Evolutionary conservation across 305 asterid species (phyloP).

Genomic region (Fraxinus nigra): DNA sequence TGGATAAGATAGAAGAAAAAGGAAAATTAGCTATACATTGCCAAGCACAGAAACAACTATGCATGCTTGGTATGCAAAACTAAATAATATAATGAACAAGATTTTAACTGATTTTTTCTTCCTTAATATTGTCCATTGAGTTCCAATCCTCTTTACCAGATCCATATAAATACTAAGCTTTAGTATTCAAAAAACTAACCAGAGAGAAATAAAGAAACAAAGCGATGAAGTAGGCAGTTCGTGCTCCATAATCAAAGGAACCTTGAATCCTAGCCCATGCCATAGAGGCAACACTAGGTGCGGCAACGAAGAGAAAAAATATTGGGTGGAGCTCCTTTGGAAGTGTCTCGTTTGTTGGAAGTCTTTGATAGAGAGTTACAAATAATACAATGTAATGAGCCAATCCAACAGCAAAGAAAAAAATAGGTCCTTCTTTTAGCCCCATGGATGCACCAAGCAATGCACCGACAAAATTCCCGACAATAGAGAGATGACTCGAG

Average conservation of each 20-base stretch:
- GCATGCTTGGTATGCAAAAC: background rate
- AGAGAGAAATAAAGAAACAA: conserved; percentile 72
- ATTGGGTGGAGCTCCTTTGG: conserved; percentile 91
- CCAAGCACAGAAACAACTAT: background rate
- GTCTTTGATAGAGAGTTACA: conserved; percentile 82
- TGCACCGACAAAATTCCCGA: conserved; percentile 86
- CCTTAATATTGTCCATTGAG: background rate
- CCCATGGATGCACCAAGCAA: conserved; percentile 84
- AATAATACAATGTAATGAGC: conserved; percentile 77
- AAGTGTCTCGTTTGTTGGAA: conserved; percentile 75
- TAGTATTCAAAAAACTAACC: conserved; percentile 31
- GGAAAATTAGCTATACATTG: conserved; percentile 5
- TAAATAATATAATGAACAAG: background rate
- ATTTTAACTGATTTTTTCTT: background rate
- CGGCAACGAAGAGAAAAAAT: conserved; percentile 86
- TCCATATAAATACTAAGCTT: background rate
- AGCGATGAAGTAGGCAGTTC: conserved; percentile 66
- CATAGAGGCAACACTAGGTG: conserved; percentile 84
- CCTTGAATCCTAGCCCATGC: conserved; percentile 81
- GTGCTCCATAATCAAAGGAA: conserved; percentile 57
- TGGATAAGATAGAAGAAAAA: conserved; percentile 26
- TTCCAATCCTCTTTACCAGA: background rate
- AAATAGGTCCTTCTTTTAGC: conserved; percentile 74
- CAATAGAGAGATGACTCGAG: conserved; percentile 64
- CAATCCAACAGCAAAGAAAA: conserved; percentile 79